Percentiles rank a stretch among this genome's conserved stretches.
These are phyloP conservation scores for Tuctoria greenei DNA, from an alignment of 176 grass and related monocot genomes.

Conservation along the genomic window DNA sequence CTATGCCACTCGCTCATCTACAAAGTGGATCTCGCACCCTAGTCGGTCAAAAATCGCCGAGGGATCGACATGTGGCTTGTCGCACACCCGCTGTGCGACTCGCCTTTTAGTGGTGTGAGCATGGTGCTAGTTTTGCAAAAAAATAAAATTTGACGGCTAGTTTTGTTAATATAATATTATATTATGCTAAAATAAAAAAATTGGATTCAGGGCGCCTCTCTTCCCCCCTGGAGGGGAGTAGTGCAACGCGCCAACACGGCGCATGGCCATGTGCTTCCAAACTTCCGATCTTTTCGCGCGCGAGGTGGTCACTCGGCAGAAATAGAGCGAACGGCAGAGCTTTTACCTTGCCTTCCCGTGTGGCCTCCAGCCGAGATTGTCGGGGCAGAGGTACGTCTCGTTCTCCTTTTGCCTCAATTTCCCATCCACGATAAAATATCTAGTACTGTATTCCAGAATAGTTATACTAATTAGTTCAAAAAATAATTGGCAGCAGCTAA, in stretches of 20 bases:
- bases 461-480: no score
- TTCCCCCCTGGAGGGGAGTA: background rate
- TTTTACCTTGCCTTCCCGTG: conserved; percentile 39
- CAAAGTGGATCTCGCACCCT: no score
- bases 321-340: background rate
- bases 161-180: no score
- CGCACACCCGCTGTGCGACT: no score
- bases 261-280: background rate
- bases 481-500: no score
- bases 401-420: background rate
- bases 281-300: background rate
- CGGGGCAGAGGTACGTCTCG: conserved; percentile 34
- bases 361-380: conserved; percentile 47
- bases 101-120: no score
- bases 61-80: no score
- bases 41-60: no score
- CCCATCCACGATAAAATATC: conserved; percentile 1
- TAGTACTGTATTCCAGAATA: background rate
- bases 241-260: background rate
- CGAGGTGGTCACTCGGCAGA: conserved; percentile 4
- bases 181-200: no score
- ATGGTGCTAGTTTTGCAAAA: no score
- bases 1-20: no score
- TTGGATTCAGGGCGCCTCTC: conserved; percentile 12
- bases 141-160: no score